Conservation (phyloP, 257 asterid genomes). For the Plantago elongata region DNA sequence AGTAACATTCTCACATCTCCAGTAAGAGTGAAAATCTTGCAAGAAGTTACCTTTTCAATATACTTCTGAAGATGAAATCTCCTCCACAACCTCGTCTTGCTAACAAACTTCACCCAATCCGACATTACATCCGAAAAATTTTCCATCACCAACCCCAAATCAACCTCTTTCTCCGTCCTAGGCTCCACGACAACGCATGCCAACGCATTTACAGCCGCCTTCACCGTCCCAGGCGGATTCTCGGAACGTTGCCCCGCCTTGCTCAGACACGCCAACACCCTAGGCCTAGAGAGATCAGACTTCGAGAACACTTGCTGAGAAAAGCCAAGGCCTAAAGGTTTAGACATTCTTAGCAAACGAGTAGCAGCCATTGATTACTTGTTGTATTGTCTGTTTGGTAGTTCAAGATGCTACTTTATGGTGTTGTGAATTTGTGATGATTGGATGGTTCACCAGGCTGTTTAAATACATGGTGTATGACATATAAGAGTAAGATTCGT, state of each 20-base stretch:
- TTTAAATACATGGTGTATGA: constrained; percentile 24
- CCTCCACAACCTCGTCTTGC: constrained; percentile 33
- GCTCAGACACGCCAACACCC: constrained; percentile 23
- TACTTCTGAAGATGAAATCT: constrained; percentile 44
- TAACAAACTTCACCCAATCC: constrained; percentile 24
- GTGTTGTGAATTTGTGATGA: constrained; percentile 7
- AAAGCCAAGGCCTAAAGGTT: constrained; percentile 21
- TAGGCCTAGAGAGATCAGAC: constrained; percentile 16
- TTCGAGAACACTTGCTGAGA: constrained; percentile 17
- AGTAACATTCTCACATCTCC: not conserved
- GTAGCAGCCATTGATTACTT: constrained; percentile 44
- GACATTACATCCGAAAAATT: constrained; percentile 25
- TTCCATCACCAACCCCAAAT: constrained; percentile 27
- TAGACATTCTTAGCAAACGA: constrained; percentile 38
- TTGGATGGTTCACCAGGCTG: constrained; percentile 14
- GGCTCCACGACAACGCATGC: constrained; percentile 33
- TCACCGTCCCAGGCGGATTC: constrained; percentile 19
- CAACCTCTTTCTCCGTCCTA: constrained; percentile 26
- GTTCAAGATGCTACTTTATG: not conserved
- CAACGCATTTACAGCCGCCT: constrained; percentile 29
- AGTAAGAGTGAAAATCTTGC: not conserved
- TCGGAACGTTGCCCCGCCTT: constrained; percentile 25
- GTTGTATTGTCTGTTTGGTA: not conserved
- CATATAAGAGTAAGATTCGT: constrained; percentile 54
- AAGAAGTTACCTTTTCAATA: constrained; percentile 52